Evolutionary conservation across 768 basidiomycete genomes (phyloP).

Genomic region (Russula griseocarnosa): DNA sequence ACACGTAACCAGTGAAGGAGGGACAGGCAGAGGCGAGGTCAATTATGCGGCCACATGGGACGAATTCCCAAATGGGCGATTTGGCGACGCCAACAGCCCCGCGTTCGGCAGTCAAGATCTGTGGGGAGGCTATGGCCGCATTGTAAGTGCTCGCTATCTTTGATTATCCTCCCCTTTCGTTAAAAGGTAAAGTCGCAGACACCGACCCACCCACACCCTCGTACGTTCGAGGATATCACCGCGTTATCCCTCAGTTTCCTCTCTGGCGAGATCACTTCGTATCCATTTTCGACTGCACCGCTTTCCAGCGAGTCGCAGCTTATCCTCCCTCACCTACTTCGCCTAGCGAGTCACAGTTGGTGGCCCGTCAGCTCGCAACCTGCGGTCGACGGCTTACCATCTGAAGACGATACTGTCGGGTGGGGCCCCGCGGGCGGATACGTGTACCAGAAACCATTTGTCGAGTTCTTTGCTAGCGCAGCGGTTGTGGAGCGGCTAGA

Average conservation of each 20-base stretch:
- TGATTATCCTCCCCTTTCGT: background rate
- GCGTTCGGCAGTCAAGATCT: conserved; percentile 81
- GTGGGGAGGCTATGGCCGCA: conserved; percentile 67
- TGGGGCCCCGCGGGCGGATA: conserved; percentile 94
- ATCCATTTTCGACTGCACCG: conserved; percentile 84
- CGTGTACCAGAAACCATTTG: conserved; percentile 96
- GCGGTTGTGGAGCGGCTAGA: conserved; percentile 58
- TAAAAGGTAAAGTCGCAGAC: conserved; percentile 4
- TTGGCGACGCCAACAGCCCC: conserved; percentile 96
- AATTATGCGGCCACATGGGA: conserved; percentile 82
- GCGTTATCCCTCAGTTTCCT: conserved; percentile 78
- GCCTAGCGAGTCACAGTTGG: conserved; percentile 73
- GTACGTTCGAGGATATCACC: conserved; percentile 57
- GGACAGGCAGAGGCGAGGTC: conserved; percentile 66
- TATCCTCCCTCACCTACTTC: conserved; percentile 74
- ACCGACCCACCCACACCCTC: conserved; percentile 10
- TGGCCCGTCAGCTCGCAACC: conserved; percentile 99
- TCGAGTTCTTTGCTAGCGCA: conserved; percentile 86
- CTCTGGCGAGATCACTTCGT: conserved; percentile 62
- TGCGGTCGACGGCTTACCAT: conserved; percentile 75
- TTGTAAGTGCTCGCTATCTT: conserved; percentile 39
- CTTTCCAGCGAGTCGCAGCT: conserved; percentile 76
- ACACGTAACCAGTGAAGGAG: conserved; percentile 47
- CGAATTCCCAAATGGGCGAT: conserved; percentile 97
- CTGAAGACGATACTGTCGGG: conserved; percentile 75